A percentile compares a stretch with the other conserved stretches of the same genome.
Evolutionary conservation across 202 grass and related monocot species (phyloP).

Genomic region (Setaria italica): DNA sequence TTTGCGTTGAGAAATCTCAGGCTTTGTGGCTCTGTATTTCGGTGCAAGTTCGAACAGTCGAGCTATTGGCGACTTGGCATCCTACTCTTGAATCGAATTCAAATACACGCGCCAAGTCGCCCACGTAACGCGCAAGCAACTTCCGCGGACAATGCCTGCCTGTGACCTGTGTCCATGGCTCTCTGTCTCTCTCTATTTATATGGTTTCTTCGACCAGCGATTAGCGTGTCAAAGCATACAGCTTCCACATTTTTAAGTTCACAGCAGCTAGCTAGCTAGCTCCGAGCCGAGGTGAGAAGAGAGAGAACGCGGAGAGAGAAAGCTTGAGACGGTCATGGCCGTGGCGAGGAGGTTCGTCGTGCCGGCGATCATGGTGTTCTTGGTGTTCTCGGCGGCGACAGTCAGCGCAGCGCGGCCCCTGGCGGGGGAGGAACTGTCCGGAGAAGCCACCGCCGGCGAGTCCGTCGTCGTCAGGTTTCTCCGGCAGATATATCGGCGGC

Average conservation of each 20-base stretch:
- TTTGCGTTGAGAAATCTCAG: not conserved
- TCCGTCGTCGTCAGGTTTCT: slow-evolving; percentile 34
- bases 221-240: not conserved
- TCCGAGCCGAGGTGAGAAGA: not conserved
- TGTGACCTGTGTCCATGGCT: not conserved
- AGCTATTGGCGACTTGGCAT: not conserved
- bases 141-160: slow-evolving; percentile 5
- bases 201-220: not conserved
- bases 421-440: not conserved
- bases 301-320: not conserved
- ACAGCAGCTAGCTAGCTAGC: not conserved
- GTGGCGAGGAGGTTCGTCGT: slow-evolving; percentile 29
- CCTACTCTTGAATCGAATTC: not conserved
- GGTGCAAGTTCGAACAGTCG: slow-evolving; percentile 17
- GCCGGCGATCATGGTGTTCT: slow-evolving; percentile 35
- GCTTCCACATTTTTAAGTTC: slow-evolving; percentile 9
- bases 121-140: slow-evolving; percentile 42
- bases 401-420: slow-evolving; percentile 41
- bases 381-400: slow-evolving; percentile 35
- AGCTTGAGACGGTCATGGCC: slow-evolving; percentile 26
- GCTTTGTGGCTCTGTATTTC: not conserved
- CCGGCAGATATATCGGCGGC: slow-evolving; percentile 13
- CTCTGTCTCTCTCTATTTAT: slow-evolving; percentile 30
- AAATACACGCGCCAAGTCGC: slow-evolving; percentile 34
- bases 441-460: slow-evolving; percentile 34